phyloP scores from a whole-genome alignment of 139 green algal genomes.

The Chlamydomonas sphaeroides region DNA sequence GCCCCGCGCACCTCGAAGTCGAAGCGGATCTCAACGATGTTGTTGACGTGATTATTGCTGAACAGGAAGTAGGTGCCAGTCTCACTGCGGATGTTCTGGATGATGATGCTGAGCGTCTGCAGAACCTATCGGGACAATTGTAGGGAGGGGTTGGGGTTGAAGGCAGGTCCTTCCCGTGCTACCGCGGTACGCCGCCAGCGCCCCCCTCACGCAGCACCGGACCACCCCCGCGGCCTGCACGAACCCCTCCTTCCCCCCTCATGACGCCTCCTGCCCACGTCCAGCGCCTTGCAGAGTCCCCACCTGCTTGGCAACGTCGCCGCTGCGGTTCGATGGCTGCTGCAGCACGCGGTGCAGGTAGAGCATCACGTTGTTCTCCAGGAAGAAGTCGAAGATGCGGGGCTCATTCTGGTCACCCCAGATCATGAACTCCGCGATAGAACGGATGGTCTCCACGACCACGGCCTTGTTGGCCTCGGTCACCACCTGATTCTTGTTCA shows the following conservation, averaged over 20 bases:
- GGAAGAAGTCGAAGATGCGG: conserved; percentile 95
- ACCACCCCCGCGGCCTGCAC: too few relatives aligned
- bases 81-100: conserved; percentile 94
- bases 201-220: too few relatives aligned
- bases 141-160: too few relatives aligned
- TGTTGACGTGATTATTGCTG: conserved; percentile 97
- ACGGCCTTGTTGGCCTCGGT: conserved; percentile 60
- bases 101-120: conserved; percentile 94
- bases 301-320: conserved; percentile 75
- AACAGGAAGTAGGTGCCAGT: conserved; percentile 96
- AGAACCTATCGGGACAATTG: too few relatives aligned
- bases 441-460: conserved; percentile 93
- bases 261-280: too few relatives aligned
- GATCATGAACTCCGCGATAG: conserved; percentile 97
- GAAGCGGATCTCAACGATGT: conserved; percentile 88
- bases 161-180: too few relatives aligned
- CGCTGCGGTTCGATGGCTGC: conserved; percentile 76
- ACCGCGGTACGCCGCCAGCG: too few relatives aligned
- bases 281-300: too few relatives aligned
- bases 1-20: too few relatives aligned
- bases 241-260: too few relatives aligned
- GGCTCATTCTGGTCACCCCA: conserved; percentile 98
- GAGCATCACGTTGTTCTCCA: conserved; percentile 91
- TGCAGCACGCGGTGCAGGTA: conserved; percentile 89
- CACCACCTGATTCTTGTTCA: conserved; percentile 66